phyloP scores from a whole-genome alignment of 768 basidiomycete species.

The Coprinopsis strossmayeri region DNA sequence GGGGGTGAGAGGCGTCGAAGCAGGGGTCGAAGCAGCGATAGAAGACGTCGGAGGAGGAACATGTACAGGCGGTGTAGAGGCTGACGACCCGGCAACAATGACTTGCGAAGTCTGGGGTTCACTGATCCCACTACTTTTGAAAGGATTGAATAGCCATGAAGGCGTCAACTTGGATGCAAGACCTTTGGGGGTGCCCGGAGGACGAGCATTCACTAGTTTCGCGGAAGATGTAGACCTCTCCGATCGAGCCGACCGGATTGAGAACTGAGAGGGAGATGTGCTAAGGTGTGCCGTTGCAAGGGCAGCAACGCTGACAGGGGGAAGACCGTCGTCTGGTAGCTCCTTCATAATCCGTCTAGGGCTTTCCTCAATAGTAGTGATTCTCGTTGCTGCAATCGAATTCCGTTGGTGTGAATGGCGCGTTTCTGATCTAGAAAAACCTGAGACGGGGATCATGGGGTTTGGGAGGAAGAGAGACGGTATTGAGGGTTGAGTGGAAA shows the following conservation, averaged over 20 bases:
- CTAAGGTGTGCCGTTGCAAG: conserved; percentile 32
- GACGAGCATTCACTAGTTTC: conserved; percentile 12
- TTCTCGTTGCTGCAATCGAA: conserved; percentile 39
- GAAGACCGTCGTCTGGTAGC: conserved; percentile 41
- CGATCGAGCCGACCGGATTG: conserved; percentile 51
- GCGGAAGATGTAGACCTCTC: conserved; percentile 42
- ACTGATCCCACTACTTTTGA: conserved; percentile 48
- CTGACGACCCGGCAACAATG: conserved; percentile 41
- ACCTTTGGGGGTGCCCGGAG: conserved; percentile 20
- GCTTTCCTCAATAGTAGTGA: conserved; percentile 69
- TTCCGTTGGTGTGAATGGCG: conserved; percentile 43
- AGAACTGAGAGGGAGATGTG: conserved; percentile 62
- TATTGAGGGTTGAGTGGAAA: conserved; percentile 36
- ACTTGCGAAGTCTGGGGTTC: conserved; percentile 58
- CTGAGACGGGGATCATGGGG: conserved; percentile 28
- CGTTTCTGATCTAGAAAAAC: conserved; percentile 33
- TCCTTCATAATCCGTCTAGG: conserved; percentile 44
- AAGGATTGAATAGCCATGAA: conserved; percentile 76
- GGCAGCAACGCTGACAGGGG: conserved; percentile 13
- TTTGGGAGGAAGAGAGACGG: conserved; percentile 18
- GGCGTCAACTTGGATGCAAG: conserved; percentile 59
- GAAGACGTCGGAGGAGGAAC: not conserved
- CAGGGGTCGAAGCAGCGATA: not conserved
- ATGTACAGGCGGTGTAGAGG: not conserved
- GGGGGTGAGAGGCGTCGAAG: conserved; percentile 2